phyloP scores from a whole-genome alignment of 306 rosid species.

The Glycine latifolia region DNA sequence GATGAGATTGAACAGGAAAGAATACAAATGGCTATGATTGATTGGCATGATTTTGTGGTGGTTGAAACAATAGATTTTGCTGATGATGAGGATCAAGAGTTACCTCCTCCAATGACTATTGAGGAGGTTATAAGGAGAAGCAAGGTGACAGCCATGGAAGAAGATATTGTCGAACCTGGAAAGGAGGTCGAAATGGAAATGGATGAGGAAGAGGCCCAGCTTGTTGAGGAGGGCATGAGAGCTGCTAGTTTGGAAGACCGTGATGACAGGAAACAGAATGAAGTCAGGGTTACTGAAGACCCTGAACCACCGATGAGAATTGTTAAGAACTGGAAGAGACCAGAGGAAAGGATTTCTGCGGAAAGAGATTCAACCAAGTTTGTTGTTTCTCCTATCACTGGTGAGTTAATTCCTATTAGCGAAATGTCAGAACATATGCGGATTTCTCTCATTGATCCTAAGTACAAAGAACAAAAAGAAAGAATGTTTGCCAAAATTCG shows the following conservation, averaged over 20 bases:
- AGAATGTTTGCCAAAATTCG: conserved; percentile 98
- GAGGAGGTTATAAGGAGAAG: conserved; percentile 97
- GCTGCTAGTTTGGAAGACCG: conserved; percentile 74
- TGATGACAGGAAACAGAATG: conserved; percentile 66
- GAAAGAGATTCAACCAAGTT: conserved; percentile 87
- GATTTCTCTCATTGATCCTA: conserved; percentile 96
- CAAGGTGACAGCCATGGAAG: conserved; percentile 74
- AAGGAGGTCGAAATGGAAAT: conserved; percentile 98
- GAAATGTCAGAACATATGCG: conserved; percentile 99
- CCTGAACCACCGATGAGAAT: conserved; percentile 94
- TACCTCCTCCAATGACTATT: conserved; percentile 93
- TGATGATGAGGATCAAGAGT: conserved; percentile 94
- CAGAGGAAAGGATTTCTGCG: conserved; percentile 83
- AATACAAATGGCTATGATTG: conserved; percentile 95
- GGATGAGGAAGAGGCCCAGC: conserved; percentile 96
- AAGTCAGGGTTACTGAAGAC: conserved; percentile 66
- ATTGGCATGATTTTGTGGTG: conserved; percentile 99
- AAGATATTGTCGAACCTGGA: conserved; percentile 77
- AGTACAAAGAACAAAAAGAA: conserved; percentile 95
- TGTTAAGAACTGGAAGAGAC: conserved; percentile 99
- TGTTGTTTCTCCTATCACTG: conserved; percentile 91
- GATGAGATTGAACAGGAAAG: conserved; percentile 97
- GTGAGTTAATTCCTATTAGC: conserved; percentile 82
- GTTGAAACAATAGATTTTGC: conserved; percentile 93
- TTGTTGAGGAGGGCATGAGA: conserved; percentile 94